These are phyloP conservation scores for Pythium guiyangense DNA, from an alignment of 352 stramenopile species.

Conservation along the genomic window DNA sequence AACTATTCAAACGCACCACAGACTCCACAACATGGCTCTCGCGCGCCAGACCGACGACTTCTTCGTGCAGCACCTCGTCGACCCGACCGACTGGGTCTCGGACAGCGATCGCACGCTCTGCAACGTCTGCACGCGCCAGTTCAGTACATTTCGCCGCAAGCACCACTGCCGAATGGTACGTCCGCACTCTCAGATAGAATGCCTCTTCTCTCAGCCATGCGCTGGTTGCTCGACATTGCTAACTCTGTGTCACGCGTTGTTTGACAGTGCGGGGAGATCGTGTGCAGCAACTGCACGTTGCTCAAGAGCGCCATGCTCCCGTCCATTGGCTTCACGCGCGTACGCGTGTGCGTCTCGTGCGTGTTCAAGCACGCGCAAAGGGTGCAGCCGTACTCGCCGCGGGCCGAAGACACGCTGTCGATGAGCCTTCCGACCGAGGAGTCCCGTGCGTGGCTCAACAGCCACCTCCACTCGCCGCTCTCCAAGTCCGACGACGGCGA, in stretches of 20 bases:
- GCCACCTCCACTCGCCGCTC: slow-evolving; percentile 56
- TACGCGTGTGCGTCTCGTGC: slow-evolving; percentile 79
- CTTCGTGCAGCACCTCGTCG: slow-evolving; percentile 67
- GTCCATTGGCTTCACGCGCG: slow-evolving; percentile 46
- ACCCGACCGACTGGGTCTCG: slow-evolving; percentile 70
- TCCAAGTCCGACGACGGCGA: slow-evolving; percentile 35
- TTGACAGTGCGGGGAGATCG: slow-evolving; percentile 65
- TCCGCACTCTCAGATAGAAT: background rate
- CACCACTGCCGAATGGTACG: slow-evolving; percentile 83
- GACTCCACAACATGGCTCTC: slow-evolving; percentile 11
- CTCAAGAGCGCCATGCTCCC: slow-evolving; percentile 63
- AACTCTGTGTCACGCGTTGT: background rate
- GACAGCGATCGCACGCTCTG: slow-evolving; percentile 68
- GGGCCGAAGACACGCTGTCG: slow-evolving; percentile 11
- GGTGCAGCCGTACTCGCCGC: background rate
- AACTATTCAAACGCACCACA: slow-evolving; percentile 3
- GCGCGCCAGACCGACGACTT: slow-evolving; percentile 33
- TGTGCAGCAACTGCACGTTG: slow-evolving; percentile 78
- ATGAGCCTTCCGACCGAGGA: slow-evolving; percentile 26
- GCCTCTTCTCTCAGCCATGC: too few relatives aligned
- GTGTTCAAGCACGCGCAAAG: slow-evolving; percentile 43
- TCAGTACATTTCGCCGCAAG: slow-evolving; percentile 80
- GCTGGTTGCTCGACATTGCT: background rate
- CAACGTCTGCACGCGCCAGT: slow-evolving; percentile 73
- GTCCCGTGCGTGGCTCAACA: slow-evolving; percentile 50